phyloP scores from a whole-genome alignment of 1,284 basidiomycete genomes.

The Irpex sp. region DNA sequence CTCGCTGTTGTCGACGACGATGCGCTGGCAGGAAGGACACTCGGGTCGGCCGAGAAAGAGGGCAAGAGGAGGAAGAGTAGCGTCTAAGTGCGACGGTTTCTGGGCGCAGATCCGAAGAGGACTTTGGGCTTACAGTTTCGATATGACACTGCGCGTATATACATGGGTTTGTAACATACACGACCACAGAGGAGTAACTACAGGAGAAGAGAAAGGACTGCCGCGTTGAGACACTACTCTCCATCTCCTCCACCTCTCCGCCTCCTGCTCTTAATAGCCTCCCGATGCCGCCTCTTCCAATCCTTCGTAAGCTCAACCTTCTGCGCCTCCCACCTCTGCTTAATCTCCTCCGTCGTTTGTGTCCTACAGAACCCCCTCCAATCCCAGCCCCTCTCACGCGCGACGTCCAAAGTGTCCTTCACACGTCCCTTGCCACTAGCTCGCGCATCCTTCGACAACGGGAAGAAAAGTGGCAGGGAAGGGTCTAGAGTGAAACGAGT shows the following conservation, averaged over 20 bases:
- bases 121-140: not conserved
- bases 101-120: not conserved
- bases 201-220: not conserved
- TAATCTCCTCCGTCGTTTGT: conserved; percentile 56
- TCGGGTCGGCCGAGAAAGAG: not conserved
- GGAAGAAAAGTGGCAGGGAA: conserved; percentile 60
- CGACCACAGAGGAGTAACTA: not conserved
- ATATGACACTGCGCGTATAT: not conserved
- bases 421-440: conserved; percentile 11
- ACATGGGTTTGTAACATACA: not conserved
- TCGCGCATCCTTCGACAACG: conserved; percentile 25
- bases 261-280: conserved; percentile 62
- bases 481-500: conserved; percentile 38
- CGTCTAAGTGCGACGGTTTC: not conserved
- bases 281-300: conserved; percentile 76
- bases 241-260: conserved; percentile 36
- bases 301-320: conserved; percentile 68
- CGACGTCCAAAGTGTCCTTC: conserved; percentile 39
- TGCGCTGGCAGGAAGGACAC: not conserved
- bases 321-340: conserved; percentile 63
- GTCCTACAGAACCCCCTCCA: conserved; percentile 44
- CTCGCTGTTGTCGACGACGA: not conserved
- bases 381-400: conserved; percentile 29
- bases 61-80: not conserved
- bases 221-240: conserved; percentile 7